Evolutionary conservation across 2,329 filamentous ascomycete species (phyloP).

Genomic region (Dothistroma pini): DNA sequence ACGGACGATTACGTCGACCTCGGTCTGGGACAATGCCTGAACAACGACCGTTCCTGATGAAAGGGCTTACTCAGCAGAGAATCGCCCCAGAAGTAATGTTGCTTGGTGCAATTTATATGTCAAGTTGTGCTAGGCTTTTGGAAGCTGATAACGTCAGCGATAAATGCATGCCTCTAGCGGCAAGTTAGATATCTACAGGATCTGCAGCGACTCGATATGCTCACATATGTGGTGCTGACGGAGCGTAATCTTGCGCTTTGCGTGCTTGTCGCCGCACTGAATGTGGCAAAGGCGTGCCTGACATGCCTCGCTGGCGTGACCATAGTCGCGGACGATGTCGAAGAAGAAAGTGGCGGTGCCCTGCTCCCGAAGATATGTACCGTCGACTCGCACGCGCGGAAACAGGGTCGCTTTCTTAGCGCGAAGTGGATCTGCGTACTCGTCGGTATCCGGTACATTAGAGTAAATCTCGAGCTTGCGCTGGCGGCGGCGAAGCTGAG

Average conservation of each 20-base stretch:
- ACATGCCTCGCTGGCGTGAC: not conserved
- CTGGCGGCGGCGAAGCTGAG: not conserved
- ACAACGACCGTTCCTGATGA: not conserved
- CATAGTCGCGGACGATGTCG: not conserved
- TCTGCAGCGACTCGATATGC: not conserved
- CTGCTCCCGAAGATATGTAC: not conserved
- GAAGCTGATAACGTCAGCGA: no score
- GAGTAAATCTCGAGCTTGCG: not conserved
- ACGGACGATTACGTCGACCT: not conserved
- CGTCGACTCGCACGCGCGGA: not conserved
- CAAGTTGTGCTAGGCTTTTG: no score
- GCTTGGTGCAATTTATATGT: no score
- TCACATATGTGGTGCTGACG: not conserved
- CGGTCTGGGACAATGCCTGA: not conserved
- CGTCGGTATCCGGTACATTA: not conserved
- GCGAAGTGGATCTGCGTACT: not conserved
- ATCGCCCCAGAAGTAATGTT: not conserved
- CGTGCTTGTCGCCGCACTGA: not conserved
- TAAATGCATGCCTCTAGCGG: not conserved
- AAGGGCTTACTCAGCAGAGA: not conserved
- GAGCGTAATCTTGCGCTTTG: not conserved
- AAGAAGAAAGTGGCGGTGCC: not conserved
- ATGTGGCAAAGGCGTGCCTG: not conserved
- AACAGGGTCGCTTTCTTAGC: not conserved
- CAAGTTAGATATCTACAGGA: not conserved